Base-by-base conservation (phyloP, 305 asterid genomes). In the Fraxinus ornus region DNA sequence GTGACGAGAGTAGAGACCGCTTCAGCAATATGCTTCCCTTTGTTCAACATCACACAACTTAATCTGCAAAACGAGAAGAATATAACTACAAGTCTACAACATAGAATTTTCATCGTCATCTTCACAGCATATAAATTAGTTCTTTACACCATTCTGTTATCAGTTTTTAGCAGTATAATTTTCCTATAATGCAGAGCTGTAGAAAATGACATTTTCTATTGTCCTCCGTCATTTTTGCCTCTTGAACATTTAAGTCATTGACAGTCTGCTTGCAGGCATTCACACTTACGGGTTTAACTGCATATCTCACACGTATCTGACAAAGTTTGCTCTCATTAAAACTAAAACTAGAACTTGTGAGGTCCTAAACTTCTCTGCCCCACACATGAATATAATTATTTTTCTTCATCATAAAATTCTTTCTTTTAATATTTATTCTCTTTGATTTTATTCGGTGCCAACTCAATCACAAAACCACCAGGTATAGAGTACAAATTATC, bases 11-110 rank as follows among this genome's bases (percentile, higher is more conserved):
- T 86, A 37, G 89, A 78, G 44, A 88, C 92, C 12, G 94, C 95
- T 87, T 90, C 89, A 85, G 85, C 85, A 55, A 91, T 83, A 81
- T 91, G 90, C 85, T 88, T 86, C 72, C 97, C 97, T 86, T 92
- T 91, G 91, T 92, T 92, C 89, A 91, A 28, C 97, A 92, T 92
- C 82, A 92, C 91, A 79, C 97, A 90, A 75, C 91, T 90, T 55
- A 89, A 84, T 91, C 97, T 92, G 93, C 83, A 32, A 85, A 52
- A 78, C 10, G 72, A 68, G 49, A 71, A 82, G 35, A 78, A 64
- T 21, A 2, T 10, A 36, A 19, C 36, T 17, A n/a, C 60, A 35
- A 10, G 39, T 36, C 8, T 36, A 36, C 39, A 36, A 36, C 33
- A 26, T 49, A 62, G 68, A 4, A 39, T 7, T 39, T 39, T 39